phyloP scores from a whole-genome alignment of 768 basidiomycete genomes.

The Fomitopsis serialis region DNA sequence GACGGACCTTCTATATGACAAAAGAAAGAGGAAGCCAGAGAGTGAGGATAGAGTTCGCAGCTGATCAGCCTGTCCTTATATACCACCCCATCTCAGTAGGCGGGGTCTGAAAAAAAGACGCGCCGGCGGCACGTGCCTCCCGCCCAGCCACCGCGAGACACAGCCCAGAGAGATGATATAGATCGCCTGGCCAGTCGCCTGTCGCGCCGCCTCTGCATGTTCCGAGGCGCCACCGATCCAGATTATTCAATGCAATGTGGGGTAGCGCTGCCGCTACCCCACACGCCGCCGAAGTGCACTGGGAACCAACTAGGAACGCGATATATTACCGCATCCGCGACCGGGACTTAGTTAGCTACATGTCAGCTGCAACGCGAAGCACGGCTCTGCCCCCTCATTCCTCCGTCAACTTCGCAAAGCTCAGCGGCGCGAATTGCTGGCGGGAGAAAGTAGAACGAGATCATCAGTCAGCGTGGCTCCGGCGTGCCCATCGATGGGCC shows the following conservation, averaged over 20 bases:
- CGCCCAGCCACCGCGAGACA: not conserved
- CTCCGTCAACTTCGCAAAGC: conserved; percentile 39
- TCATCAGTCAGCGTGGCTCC: conserved; percentile 22
- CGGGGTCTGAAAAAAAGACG: conserved; percentile 22
- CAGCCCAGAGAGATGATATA: not conserved
- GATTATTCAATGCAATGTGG: not conserved
- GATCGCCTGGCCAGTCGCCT: not conserved
- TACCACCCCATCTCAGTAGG: conserved; percentile 9
- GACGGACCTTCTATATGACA: conserved; percentile 29
- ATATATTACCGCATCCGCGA: not conserved
- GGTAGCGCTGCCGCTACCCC: not conserved
- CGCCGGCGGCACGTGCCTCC: conserved; percentile 17
- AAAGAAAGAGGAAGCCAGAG: conserved; percentile 32
- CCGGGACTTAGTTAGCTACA: not conserved
- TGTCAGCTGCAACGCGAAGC: not conserved
- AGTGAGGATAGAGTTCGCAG: conserved; percentile 29
- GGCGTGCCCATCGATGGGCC: conserved; percentile 18
- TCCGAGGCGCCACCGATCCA: not conserved
- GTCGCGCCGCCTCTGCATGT: not conserved
- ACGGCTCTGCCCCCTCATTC: conserved; percentile 7
- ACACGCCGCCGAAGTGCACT: not conserved
- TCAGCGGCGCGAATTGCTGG: conserved; percentile 45
- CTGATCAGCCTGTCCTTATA: conserved; percentile 17
- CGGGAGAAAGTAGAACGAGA: conserved; percentile 10
- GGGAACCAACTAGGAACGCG: not conserved